A percentile compares a stretch with the other conserved stretches of the same genome.
phyloP scores from a whole-genome alignment of 73 alveolate species.

The Paramecium primaurelia region DNA sequence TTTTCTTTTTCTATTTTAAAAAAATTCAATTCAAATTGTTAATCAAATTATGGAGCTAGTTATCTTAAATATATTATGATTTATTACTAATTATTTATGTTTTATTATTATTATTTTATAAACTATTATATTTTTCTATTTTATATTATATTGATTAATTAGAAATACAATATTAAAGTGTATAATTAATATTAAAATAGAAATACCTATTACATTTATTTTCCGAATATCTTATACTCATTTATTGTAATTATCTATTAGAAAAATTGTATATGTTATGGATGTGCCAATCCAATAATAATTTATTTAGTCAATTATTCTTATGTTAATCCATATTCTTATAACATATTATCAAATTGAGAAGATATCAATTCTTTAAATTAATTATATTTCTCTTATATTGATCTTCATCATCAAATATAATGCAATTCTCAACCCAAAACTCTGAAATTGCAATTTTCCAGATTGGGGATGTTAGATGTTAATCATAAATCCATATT shows the following conservation, averaged over 20 bases:
- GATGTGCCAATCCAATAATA: constrained; percentile 31
- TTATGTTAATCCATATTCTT: constrained; percentile 76
- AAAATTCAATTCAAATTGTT: not conserved
- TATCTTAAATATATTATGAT: not conserved
- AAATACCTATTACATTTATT: no score
- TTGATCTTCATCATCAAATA: constrained; percentile 85
- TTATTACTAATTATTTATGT: not conserved
- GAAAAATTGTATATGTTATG: constrained; percentile 60
- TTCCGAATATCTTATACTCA: constrained; percentile 70
- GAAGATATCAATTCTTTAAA: constrained; percentile 80
- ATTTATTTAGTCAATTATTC: not conserved
- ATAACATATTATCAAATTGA: constrained; percentile 68
- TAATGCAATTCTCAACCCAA: constrained; percentile 75
- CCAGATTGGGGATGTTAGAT: constrained; percentile 45
- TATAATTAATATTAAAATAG: no score
- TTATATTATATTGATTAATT: no score
- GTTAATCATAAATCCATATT: constrained; percentile 36
- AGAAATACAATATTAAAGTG: no score
- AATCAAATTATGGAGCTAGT: not conserved
- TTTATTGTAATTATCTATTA: constrained; percentile 64
- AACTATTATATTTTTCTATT: not conserved
- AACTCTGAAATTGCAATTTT: not conserved
- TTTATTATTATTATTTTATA: not conserved
- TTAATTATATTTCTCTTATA: constrained; percentile 68
- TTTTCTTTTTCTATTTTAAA: not conserved